Conservation (phyloP, 2,329 filamentous ascomycete species). For the Leptographium wingfieldii region DNA sequence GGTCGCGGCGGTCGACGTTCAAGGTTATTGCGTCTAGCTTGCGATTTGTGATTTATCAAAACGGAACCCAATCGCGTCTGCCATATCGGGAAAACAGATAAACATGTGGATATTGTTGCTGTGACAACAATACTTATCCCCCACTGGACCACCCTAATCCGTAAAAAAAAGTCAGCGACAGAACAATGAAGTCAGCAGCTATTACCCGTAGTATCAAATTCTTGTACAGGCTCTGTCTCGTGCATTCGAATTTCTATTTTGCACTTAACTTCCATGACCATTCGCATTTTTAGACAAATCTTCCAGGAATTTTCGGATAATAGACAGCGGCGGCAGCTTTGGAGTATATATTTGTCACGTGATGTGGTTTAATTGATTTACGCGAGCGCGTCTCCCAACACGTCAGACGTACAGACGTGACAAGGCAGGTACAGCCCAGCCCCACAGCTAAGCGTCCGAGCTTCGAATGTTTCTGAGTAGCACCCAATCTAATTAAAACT, state of each 20-base stretch:
- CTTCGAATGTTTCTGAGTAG: slow-evolving; percentile 3
- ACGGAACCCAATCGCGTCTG: slow-evolving; percentile 7
- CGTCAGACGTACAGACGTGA: slow-evolving; percentile 8
- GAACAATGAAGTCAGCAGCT: no score
- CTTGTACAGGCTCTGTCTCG: background rate
- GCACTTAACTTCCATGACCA: no score
- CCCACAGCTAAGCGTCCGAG: slow-evolving; percentile 7
- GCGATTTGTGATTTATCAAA: background rate
- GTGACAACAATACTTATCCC: slow-evolving; percentile 5
- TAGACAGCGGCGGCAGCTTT: background rate
- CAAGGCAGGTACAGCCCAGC: slow-evolving; percentile 5
- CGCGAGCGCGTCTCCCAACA: slow-evolving; percentile 9
- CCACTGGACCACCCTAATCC: background rate
- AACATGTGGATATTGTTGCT: slow-evolving; percentile 10
- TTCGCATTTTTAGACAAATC: background rate
- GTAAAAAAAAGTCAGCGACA: no score
- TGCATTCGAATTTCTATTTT: background rate
- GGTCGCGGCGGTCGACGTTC: background rate
- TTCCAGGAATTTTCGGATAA: background rate
- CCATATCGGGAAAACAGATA: slow-evolving; percentile 9
- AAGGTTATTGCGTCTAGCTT: background rate
- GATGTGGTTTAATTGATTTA: slow-evolving; percentile 11
- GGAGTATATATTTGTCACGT: slow-evolving; percentile 5
- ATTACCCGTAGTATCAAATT: background rate
- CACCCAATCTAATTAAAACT: background rate